Conservation (phyloP, 2,329 filamentous ascomycete genomes). For the Juglanconis oblonga region DNA sequence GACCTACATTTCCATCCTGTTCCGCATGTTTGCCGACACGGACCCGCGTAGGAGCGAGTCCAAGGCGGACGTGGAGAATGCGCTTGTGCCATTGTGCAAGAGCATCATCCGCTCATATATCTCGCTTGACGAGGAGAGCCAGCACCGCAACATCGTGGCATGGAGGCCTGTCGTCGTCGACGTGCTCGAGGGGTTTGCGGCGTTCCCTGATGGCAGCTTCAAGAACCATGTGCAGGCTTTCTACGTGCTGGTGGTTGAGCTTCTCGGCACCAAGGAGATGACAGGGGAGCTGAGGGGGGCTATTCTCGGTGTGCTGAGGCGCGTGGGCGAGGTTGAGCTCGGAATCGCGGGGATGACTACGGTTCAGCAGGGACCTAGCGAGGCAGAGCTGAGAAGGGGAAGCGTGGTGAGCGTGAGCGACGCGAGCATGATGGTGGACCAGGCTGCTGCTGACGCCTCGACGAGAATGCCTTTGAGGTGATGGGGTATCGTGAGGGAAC, state of each 20-base stretch:
- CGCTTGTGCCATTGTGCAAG: conserved; percentile 88
- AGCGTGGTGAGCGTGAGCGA: conserved; percentile 35
- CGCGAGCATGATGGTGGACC: conserved; percentile 18
- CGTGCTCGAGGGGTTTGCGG: conserved; percentile 87
- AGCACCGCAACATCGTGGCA: conserved; percentile 93
- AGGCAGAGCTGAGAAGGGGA: conserved; percentile 33
- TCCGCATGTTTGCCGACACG: conserved; percentile 95
- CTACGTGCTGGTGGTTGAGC: conserved; percentile 79
- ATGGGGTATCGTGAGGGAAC: not conserved
- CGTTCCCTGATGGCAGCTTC: conserved; percentile 79
- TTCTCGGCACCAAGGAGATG: conserved; percentile 74
- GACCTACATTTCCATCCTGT: conserved; percentile 92
- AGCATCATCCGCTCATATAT: conserved; percentile 90
- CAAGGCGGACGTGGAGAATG: conserved; percentile 80
- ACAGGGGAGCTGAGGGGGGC: conserved; percentile 74
- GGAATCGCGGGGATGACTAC: conserved; percentile 52
- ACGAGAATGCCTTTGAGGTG: conserved; percentile 6
- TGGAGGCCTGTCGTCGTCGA: conserved; percentile 98
- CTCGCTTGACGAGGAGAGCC: conserved; percentile 87
- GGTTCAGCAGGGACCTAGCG: conserved; percentile 3
- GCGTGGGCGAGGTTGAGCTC: conserved; percentile 76
- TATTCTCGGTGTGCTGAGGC: conserved; percentile 71
- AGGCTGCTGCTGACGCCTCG: conserved; percentile 27
- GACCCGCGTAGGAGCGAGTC: conserved; percentile 77
- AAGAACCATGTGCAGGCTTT: conserved; percentile 76